A percentile compares a stretch with the other conserved stretches of the same genome.
These are phyloP conservation scores for Linnemannia hyalina DNA, from an alignment of 192 early-diverging fungal genomes.

Conservation along the genomic window DNA sequence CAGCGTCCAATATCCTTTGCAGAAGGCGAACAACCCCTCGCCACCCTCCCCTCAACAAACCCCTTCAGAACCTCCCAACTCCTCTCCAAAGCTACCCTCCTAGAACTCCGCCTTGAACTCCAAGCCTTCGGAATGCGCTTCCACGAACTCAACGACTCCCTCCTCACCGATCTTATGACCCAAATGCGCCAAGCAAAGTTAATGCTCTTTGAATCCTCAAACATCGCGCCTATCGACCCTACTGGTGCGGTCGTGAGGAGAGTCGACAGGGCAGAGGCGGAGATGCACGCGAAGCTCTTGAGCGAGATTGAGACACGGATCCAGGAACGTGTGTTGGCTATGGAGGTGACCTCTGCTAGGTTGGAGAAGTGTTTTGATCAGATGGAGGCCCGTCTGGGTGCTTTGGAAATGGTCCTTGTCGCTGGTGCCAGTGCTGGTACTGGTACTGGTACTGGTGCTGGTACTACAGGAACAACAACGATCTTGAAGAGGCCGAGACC, in stretches of 20 bases:
- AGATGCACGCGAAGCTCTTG: slow-evolving; percentile 31
- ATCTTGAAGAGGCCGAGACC: slow-evolving; percentile 17
- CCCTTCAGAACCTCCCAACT: not conserved
- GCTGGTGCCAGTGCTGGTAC: not conserved
- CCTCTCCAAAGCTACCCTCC: slow-evolving; percentile 5
- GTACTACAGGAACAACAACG: not conserved
- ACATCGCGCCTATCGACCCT: not conserved
- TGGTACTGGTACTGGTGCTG: not conserved
- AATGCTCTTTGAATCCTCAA: slow-evolving; percentile 7
- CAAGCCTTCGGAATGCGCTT: slow-evolving; percentile 33
- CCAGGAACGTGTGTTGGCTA: slow-evolving; percentile 40
- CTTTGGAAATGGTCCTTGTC: slow-evolving; percentile 25
- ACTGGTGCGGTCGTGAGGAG: not conserved
- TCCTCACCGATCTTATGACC: slow-evolving; percentile 33
- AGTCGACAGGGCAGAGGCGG: slow-evolving; percentile 24
- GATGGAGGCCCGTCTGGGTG: slow-evolving; percentile 40
- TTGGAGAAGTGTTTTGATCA: slow-evolving; percentile 36
- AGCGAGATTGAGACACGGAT: slow-evolving; percentile 34
- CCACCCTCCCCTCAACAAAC: not conserved
- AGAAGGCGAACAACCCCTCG: not conserved
- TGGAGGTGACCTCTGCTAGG: slow-evolving; percentile 27
- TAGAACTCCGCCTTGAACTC: slow-evolving; percentile 33
- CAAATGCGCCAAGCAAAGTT: slow-evolving; percentile 31
- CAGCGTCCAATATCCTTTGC: not conserved
- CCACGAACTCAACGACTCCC: slow-evolving; percentile 39